These are phyloP conservation scores for Aspergillus uvarum DNA, from an alignment of 2,329 filamentous ascomycete species.

Conservation along the genomic window DNA sequence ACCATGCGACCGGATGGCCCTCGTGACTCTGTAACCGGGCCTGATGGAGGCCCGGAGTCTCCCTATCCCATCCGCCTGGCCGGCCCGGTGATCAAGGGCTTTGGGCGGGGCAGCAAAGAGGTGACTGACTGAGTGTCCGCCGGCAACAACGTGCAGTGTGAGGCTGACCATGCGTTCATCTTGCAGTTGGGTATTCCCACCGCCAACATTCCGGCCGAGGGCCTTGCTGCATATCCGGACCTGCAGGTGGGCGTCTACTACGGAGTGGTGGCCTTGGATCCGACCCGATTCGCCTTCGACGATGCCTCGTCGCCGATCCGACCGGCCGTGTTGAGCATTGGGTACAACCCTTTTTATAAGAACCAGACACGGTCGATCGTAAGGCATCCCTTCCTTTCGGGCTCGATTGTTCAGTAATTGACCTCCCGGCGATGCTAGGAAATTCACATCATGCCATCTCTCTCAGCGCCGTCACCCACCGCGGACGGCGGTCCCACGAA, in stretches of 20 bases:
- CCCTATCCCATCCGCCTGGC: slow-evolving; percentile 84
- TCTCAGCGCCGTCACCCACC: slow-evolving; percentile 49
- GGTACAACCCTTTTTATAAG: slow-evolving; percentile 97
- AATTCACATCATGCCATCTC: slow-evolving; percentile 81
- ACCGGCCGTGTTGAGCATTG: slow-evolving; percentile 90
- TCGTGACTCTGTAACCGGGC: slow-evolving; percentile 71
- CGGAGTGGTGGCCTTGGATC: slow-evolving; percentile 77
- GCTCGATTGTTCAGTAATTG: neutral
- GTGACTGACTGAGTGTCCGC: slow-evolving; percentile 46
- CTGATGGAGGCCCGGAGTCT: slow-evolving; percentile 67
- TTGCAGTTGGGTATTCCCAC: slow-evolving; percentile 87
- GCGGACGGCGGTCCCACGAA: slow-evolving; percentile 27
- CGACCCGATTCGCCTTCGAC: slow-evolving; percentile 29
- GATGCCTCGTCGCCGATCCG: slow-evolving; percentile 52
- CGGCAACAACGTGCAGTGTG: neutral
- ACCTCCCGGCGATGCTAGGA: slow-evolving; percentile 47
- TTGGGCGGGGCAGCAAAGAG: slow-evolving; percentile 91
- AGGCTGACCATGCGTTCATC: neutral
- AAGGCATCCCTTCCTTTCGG: slow-evolving; percentile 26
- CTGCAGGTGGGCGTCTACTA: slow-evolving; percentile 86
- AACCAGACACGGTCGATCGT: slow-evolving; percentile 78
- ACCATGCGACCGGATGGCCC: slow-evolving; percentile 51
- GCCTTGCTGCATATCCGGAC: slow-evolving; percentile 61
- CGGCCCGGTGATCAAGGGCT: slow-evolving; percentile 86
- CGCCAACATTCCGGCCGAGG: slow-evolving; percentile 73